These are phyloP conservation scores for Dujonia santamariae DNA, from an alignment of 1,139 yeast genomes.

Conservation along the genomic window DNA sequence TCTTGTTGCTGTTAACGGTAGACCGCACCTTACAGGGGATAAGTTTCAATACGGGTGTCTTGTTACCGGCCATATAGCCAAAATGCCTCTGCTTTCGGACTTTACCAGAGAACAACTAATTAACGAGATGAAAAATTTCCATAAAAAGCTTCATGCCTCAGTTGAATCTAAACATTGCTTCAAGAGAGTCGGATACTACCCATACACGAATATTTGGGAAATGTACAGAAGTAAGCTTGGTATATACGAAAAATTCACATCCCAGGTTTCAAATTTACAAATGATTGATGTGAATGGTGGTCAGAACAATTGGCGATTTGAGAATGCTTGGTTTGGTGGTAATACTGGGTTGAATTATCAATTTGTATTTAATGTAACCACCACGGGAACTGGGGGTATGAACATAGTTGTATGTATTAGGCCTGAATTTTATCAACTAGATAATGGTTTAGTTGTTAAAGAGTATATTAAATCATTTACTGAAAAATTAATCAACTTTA, in stretches of 20 bases:
- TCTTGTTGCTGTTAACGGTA: slow-evolving; percentile 12
- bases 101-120: slow-evolving; percentile 4
- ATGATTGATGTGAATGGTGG: slow-evolving; percentile 10
- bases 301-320: slow-evolving; percentile 10
- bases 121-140: slow-evolving; percentile 14
- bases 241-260: slow-evolving; percentile 13
- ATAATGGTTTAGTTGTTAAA: too few relatives aligned
- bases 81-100: neutral
- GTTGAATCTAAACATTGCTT: slow-evolving; percentile 14
- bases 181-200: slow-evolving; percentile 14
- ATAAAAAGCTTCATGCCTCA: slow-evolving; percentile 11
- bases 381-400: slow-evolving; percentile 17
- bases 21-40: slow-evolving; percentile 11
- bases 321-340: slow-evolving; percentile 19
- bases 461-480: too few relatives aligned
- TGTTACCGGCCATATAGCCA: slow-evolving; percentile 17
- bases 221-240: slow-evolving; percentile 11
- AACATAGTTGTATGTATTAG: slow-evolving; percentile 18
- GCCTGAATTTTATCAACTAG: too few relatives aligned
- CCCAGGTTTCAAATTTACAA: slow-evolving; percentile 23
- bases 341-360: slow-evolving; percentile 19
- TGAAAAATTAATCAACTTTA: too few relatives aligned
- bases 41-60: slow-evolving; percentile 18
- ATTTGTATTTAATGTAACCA: slow-evolving; percentile 19
- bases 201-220: slow-evolving; percentile 14